A percentile compares a stretch with the other conserved stretches of the same genome.
Evolutionary conservation across 2,329 filamentous ascomycete species (phyloP).

Genomic region (Ilyonectria mors-panacis): DNA sequence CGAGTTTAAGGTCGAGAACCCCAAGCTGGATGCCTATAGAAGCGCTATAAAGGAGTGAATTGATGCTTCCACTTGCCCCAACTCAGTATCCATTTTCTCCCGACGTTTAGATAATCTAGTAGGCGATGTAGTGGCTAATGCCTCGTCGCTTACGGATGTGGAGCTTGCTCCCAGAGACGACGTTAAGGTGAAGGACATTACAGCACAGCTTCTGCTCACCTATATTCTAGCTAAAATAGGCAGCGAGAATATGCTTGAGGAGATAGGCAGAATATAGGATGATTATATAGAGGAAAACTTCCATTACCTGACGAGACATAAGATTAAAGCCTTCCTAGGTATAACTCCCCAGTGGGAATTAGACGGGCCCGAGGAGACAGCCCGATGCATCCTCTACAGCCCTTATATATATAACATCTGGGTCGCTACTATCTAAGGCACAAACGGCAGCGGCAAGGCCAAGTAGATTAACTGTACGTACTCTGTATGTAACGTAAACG

Average conservation of each 20-base stretch:
- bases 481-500: neutral
- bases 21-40: slow-evolving; percentile 15
- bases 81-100: slow-evolving; percentile 7
- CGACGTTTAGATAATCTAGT: slow-evolving; percentile 9
- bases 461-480: slow-evolving; percentile 8
- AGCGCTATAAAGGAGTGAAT: slow-evolving; percentile 13
- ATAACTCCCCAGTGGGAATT: slow-evolving; percentile 8
- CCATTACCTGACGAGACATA: slow-evolving; percentile 10
- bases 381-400: slow-evolving; percentile 8
- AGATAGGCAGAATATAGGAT: slow-evolving; percentile 15
- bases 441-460: slow-evolving; percentile 4
- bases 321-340: slow-evolving; percentile 3
- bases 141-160: slow-evolving; percentile 6
- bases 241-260: slow-evolving; percentile 16
- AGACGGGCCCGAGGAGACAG: slow-evolving; percentile 4
- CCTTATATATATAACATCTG: slow-evolving; percentile 9
- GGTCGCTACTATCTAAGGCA: slow-evolving; percentile 6
- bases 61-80: slow-evolving; percentile 8
- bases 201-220: slow-evolving; percentile 14
- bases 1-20: slow-evolving; percentile 5
- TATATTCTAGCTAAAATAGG: slow-evolving; percentile 4
- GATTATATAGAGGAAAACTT: slow-evolving; percentile 1
- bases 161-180: slow-evolving; percentile 16
- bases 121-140: neutral
- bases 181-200: slow-evolving; percentile 3